Conservation (phyloP, 2,329 filamentous ascomycete species). For the Ophiocordyceps robertsii region DNA sequence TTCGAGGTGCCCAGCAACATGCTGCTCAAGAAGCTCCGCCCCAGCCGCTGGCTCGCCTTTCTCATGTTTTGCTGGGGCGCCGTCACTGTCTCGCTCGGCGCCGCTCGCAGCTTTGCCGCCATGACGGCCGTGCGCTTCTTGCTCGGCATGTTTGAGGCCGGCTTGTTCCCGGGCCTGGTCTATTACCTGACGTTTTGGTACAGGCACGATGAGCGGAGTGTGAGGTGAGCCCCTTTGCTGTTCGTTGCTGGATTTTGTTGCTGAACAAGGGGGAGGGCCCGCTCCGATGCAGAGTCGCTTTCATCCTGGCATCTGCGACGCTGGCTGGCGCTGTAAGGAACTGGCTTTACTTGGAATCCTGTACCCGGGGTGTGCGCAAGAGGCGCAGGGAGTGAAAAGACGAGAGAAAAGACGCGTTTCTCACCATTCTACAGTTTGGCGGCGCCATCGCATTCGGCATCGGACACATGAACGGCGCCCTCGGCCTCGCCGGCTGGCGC, state of each 20-base stretch:
- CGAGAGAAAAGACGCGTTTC: neutral
- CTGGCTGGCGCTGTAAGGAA: too few relatives aligned
- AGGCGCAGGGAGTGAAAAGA: too few relatives aligned
- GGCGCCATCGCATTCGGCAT: conserved; percentile 62
- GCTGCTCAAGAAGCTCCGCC: conserved; percentile 49
- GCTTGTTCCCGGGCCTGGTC: conserved; percentile 46
- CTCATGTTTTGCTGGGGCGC: conserved; percentile 56
- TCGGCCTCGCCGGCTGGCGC: conserved; percentile 53
- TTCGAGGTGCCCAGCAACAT: conserved; percentile 57
- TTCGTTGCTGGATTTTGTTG: neutral
- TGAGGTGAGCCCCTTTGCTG: conserved; percentile 15
- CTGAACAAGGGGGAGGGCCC: neutral
- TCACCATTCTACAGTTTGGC: conserved; percentile 32
- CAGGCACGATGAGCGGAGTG: conserved; percentile 52
- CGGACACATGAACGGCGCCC: conserved; percentile 53
- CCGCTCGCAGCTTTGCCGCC: conserved; percentile 45
- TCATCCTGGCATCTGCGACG: conserved; percentile 50
- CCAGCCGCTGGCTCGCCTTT: conserved; percentile 50
- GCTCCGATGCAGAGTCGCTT: conserved; percentile 38
- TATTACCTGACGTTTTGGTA: conserved; percentile 67
- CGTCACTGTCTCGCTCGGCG: conserved; percentile 53
- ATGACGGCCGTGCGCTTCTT: conserved; percentile 56
- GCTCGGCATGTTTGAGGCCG: conserved; percentile 57
- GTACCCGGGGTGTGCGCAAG: too few relatives aligned
- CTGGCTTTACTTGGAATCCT: too few relatives aligned